Conservation (phyloP, 1,284 basidiomycete genomes). For the Paramarasmius palmivorus region DNA sequence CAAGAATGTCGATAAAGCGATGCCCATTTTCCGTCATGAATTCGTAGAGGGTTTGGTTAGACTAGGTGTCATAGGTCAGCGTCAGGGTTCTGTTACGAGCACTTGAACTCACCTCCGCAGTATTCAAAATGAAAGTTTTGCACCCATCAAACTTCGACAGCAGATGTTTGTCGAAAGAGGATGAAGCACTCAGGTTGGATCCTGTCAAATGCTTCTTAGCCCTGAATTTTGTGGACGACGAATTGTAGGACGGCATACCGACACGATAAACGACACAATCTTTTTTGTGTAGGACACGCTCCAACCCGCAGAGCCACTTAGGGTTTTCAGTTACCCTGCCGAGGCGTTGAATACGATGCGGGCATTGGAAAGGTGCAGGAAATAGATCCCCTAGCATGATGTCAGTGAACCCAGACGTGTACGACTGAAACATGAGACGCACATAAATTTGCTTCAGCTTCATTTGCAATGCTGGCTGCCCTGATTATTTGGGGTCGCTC, state of each 20-base stretch:
- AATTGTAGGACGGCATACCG: not conserved
- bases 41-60: not conserved
- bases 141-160: no score
- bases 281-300: not conserved
- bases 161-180: not conserved
- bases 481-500: no score
- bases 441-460: no score
- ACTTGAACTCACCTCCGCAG: not conserved
- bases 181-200: no score
- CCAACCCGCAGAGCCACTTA: slow-evolving; percentile 4
- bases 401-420: no score
- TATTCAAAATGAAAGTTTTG: no score
- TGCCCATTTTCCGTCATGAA: not conserved
- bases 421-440: no score
- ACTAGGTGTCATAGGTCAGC: not conserved
- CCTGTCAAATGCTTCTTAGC: not conserved
- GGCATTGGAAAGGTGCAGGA: not conserved
- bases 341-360: not conserved
- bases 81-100: not conserved
- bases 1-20: slow-evolving; percentile 1
- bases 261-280: slow-evolving; percentile 2
- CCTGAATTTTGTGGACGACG: not conserved
- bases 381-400: slow-evolving; percentile 1
- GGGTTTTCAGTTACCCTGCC: not conserved
- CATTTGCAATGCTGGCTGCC: no score